Conservation (phyloP, 2,329 filamentous ascomycete genomes). For the Colletotrichum navitas region DNA sequence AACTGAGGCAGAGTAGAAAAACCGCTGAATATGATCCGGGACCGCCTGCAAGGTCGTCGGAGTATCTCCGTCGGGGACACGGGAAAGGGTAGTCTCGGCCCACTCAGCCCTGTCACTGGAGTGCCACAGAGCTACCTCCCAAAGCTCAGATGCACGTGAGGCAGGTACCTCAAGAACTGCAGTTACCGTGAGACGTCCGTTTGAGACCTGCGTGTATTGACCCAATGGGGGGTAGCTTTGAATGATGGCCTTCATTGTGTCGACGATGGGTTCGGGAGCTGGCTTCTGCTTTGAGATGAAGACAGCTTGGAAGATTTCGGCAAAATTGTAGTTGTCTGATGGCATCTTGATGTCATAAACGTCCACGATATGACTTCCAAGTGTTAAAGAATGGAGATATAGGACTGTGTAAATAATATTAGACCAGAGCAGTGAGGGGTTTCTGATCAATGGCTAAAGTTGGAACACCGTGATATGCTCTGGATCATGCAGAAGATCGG, state of each 20-base stretch:
- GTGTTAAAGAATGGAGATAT: neutral
- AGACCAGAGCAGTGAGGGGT: constrained; percentile 22
- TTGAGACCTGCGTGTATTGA: constrained; percentile 74
- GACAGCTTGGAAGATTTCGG: constrained; percentile 53
- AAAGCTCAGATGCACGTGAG: constrained; percentile 66
- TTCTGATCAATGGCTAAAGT: constrained; percentile 13
- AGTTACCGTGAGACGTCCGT: constrained; percentile 68
- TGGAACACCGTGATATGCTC: constrained; percentile 10
- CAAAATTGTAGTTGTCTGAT: constrained; percentile 49
- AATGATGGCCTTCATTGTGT: constrained; percentile 55
- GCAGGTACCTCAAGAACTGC: constrained; percentile 76
- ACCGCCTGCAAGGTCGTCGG: constrained; percentile 66
- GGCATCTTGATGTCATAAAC: constrained; percentile 38
- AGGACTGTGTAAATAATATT: neutral
- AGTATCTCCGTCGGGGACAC: constrained; percentile 44
- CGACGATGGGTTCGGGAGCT: constrained; percentile 45
- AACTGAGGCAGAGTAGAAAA: constrained; percentile 49
- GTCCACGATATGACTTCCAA: neutral
- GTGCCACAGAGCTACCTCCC: constrained; percentile 84
- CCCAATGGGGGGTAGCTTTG: constrained; percentile 78
- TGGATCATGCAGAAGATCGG: constrained; percentile 23
- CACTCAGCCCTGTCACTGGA: constrained; percentile 66
- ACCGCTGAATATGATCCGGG: constrained; percentile 24
- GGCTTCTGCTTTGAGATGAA: constrained; percentile 55
- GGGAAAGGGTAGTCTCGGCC: constrained; percentile 63